A percentile compares a stretch with the other conserved stretches of the same genome.
Evolutionary conservation across 2,329 filamentous ascomycete genomes (phyloP).

Genomic region (Neonectria coccinea): DNA sequence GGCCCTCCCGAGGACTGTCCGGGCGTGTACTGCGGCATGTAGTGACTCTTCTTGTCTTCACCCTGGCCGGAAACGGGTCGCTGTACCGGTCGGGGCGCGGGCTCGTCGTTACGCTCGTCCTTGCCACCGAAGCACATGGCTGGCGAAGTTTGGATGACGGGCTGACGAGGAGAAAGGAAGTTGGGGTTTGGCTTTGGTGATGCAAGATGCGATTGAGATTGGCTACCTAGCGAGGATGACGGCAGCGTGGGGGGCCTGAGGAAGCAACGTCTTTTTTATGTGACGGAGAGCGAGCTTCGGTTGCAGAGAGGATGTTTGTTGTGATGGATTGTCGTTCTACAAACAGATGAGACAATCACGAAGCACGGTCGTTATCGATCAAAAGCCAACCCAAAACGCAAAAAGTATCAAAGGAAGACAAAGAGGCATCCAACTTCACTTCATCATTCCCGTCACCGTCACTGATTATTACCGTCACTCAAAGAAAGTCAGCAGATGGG

Average conservation of each 20-base stretch:
- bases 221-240: not conserved
- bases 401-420: not conserved
- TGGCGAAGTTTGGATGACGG: slow-evolving; percentile 3
- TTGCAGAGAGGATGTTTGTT: not conserved
- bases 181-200: not conserved
- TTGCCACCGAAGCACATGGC: slow-evolving; percentile 65
- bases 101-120: slow-evolving; percentile 53
- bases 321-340: not conserved
- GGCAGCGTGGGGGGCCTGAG: not conserved
- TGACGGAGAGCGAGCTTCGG: not conserved
- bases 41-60: slow-evolving; percentile 45
- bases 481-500: slow-evolving; percentile 16
- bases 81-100: slow-evolving; percentile 55
- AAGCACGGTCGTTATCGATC: not conserved
- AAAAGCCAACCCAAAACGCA: not conserved
- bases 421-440: slow-evolving; percentile 6
- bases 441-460: slow-evolving; percentile 3
- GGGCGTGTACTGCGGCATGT: slow-evolving; percentile 42
- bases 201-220: not conserved
- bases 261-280: not conserved
- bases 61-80: slow-evolving; percentile 42
- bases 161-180: too few relatives aligned
- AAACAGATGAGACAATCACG: not conserved
- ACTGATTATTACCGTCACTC: slow-evolving; percentile 14
- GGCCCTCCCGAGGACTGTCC: slow-evolving; percentile 34